Evolutionary conservation across 306 rosid species (phyloP), one percentile per base, ranked within the genome.

Genomic region (Casuarina cunninghamiana): DNA sequence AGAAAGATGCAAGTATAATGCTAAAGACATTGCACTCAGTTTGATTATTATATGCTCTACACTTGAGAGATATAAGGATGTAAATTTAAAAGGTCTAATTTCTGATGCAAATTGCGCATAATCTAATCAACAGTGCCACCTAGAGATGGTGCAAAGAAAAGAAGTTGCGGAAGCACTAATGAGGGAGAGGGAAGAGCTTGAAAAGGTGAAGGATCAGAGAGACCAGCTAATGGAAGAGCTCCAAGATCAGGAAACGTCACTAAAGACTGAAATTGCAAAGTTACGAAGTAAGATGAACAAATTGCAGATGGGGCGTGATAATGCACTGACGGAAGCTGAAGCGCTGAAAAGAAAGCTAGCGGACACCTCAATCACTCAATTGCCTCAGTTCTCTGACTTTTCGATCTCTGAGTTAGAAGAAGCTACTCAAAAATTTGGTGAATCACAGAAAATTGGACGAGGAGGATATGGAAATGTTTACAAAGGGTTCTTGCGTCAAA

Each of bases 271-370:
- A 87, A 74, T 93, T 79, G 81, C 76, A 88, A 72, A 86, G 69
- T 49, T 83, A 77, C 89, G 86, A 75, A 86, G 82, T 73, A 57
- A 97, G 93, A 81, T 87, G 84, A 61, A 89, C 51, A 88, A 88
- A 49, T 65, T 91, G 83, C 85, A 84, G 82, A 71, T 83, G 55
- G 93, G 86, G 75, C 86, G 79, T n/a, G 90, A 91, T 75, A 85
- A 77, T 75, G 89, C 90, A 10, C 84, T 91, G 43, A 77, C 69
- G 78, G 93, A 91, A 81, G 94, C 93, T 55, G 93, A 89, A 79
- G 91, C 88, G 68, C 82, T 94, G 72, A 88, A 85, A 84, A 78
- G 49, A 84, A 79, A 72, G 72, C 88, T 84, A 82, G 91, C 81
- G 53, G 97, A 91, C 71, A 76, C 76, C 69, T 80, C 93, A 69